These are phyloP conservation scores for Coemansia javaensis DNA, from an alignment of 192 early-diverging fungal species.

Conservation along the genomic window DNA sequence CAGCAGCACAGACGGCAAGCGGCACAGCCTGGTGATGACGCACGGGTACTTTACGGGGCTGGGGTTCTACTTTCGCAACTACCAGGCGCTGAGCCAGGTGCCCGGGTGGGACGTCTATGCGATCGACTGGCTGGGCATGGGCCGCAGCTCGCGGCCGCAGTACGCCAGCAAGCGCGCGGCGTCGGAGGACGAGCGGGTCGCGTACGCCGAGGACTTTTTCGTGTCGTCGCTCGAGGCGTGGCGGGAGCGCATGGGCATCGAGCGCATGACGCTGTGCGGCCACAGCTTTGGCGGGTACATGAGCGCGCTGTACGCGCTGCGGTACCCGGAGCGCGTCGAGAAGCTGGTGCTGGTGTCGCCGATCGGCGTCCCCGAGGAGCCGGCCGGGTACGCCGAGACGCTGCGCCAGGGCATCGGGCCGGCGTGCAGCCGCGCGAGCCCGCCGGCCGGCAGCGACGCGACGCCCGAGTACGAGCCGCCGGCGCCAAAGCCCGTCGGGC, in stretches of 20 bases:
- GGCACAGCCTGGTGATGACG: conserved; percentile 44
- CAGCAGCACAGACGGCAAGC: background rate
- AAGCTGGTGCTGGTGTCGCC: conserved; percentile 86
- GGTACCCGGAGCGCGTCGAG: conserved; percentile 80
- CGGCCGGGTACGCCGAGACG: conserved; percentile 47
- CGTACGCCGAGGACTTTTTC: conserved; percentile 74
- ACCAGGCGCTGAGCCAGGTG: conserved; percentile 33
- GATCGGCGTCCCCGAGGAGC: conserved; percentile 62
- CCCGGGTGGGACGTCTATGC: conserved; percentile 40
- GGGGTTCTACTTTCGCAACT: conserved; percentile 51
- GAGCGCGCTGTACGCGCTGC: conserved; percentile 75
- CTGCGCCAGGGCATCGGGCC: conserved; percentile 26
- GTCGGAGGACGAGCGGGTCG: conserved; percentile 52
- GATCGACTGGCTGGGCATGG: conserved; percentile 96
- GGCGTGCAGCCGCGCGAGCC: conserved; percentile 3
- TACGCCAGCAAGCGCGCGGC: conserved; percentile 51
- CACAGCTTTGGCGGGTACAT: conserved; percentile 90
- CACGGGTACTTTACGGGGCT: conserved; percentile 52
- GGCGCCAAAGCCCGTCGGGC: background rate
- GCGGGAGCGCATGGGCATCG: conserved; percentile 70
- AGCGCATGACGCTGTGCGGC: conserved; percentile 80
- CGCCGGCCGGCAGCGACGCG: conserved; percentile 1
- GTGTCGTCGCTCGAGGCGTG: conserved; percentile 86
- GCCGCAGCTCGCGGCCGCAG: conserved; percentile 70
- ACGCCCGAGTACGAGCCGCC: conserved; percentile 22